Percentiles rank a stretch among this genome's conserved stretches.
These are phyloP conservation scores for Aureobasidium lini DNA, from an alignment of 2,329 filamentous ascomycete genomes.

Conservation along the genomic window DNA sequence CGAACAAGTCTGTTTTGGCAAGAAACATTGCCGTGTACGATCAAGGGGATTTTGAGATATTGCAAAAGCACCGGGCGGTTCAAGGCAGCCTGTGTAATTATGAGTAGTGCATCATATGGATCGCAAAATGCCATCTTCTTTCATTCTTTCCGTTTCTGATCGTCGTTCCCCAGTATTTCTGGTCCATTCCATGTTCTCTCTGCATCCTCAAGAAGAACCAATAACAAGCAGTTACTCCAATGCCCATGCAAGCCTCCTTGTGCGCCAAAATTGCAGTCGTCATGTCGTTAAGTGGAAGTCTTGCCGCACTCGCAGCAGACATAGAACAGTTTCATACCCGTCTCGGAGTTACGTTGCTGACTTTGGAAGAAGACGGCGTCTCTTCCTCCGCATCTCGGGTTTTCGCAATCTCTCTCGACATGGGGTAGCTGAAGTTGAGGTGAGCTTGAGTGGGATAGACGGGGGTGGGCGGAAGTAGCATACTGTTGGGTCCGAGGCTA, in stretches of 20 bases:
- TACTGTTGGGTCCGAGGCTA: conserved; percentile 97
- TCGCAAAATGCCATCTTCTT: neutral
- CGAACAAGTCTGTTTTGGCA: conserved; percentile 1
- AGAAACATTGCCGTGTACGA: conserved; percentile 5
- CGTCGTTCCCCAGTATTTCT: too few relatives aligned
- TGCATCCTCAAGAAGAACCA: neutral
- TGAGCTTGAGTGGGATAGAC: conserved; percentile 30
- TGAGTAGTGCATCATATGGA: neutral
- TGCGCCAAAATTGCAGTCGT: neutral
- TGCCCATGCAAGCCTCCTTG: neutral
- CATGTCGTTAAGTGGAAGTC: neutral
- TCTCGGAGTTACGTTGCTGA: conserved; percentile 92
- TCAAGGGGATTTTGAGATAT: neutral
- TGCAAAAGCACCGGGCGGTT: neutral
- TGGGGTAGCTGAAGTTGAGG: conserved; percentile 65
- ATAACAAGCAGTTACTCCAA: neutral
- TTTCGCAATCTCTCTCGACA: conserved; percentile 76
- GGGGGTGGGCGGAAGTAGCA: conserved; percentile 32
- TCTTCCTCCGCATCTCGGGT: conserved; percentile 60
- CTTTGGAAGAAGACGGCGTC: conserved; percentile 99
- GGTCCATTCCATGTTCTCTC: neutral
- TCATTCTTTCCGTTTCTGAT: neutral
- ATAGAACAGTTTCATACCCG: conserved; percentile 68
- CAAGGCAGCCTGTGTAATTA: neutral
- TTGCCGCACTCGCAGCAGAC: conserved; percentile 76